Percentiles rank a stretch among this genome's conserved stretches.
Evolutionary conservation across 2,329 filamentous ascomycete genomes (phyloP).

Genomic region (Sporothrix inflata): DNA sequence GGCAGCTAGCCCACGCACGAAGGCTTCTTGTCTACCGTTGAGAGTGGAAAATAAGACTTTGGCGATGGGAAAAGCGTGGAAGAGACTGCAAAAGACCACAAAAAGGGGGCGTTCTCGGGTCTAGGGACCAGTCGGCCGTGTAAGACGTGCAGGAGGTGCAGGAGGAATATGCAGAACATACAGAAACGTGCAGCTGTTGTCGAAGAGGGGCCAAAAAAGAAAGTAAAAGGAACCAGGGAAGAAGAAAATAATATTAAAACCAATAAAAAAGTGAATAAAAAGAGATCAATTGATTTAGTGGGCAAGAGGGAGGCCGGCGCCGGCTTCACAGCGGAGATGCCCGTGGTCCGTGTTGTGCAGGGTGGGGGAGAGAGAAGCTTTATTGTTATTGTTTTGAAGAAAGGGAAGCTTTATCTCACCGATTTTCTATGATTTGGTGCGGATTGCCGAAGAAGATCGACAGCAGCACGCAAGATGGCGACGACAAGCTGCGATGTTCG

Average conservation of each 20-base stretch:
- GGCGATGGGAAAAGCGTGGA: background rate
- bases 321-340: conserved; percentile 8
- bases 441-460: background rate
- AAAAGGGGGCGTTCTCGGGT: background rate
- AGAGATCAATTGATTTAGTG: background rate
- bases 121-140: background rate
- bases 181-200: background rate
- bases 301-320: background rate
- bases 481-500: conserved; percentile 10
- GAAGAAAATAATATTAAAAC: background rate
- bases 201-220: background rate
- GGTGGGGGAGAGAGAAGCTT: background rate
- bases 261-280: background rate
- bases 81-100: background rate
- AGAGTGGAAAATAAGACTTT: conserved; percentile 8
- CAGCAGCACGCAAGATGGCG: background rate
- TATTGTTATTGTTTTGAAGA: background rate
- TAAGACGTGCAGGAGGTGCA: conserved; percentile 9
- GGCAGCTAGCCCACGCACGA: background rate
- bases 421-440: background rate
- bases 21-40: conserved; percentile 3
- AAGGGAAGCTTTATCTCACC: background rate
- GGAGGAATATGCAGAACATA: conserved; percentile 22
- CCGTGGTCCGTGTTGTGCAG: background rate
- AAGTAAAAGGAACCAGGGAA: background rate